Conservation (phyloP, 2,329 filamentous ascomycete genomes). For the Claviceps maximensis region DNA sequence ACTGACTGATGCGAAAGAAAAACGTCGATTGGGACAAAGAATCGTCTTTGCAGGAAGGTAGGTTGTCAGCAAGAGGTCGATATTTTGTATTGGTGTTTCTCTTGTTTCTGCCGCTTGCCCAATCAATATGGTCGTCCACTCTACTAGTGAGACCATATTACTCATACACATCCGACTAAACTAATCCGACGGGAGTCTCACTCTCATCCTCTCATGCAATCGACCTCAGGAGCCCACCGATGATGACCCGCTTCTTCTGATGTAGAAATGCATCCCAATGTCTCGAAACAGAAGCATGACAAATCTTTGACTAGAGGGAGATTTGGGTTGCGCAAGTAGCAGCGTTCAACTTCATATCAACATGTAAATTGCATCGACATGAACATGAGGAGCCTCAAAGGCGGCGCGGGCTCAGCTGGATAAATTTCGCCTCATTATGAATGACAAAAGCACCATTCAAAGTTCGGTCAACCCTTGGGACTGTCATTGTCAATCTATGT, state of each 20-base stretch:
- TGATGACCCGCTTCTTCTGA: not conserved
- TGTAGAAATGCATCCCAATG: not conserved
- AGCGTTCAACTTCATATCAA: not conserved
- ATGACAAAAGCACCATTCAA: not conserved
- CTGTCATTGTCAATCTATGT: not conserved
- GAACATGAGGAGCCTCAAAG: not conserved
- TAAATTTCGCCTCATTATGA: not conserved
- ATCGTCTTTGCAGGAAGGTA: too few relatives aligned
- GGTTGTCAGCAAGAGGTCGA: not conserved
- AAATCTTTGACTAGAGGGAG: not conserved
- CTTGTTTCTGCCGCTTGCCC: too few relatives aligned
- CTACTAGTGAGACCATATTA: not conserved
- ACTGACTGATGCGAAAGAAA: not conserved
- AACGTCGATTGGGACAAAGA: too few relatives aligned
- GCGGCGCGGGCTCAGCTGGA: not conserved
- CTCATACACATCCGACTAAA: not conserved
- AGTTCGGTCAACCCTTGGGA: not conserved
- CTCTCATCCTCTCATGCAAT: not conserved
- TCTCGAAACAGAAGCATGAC: not conserved
- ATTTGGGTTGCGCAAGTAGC: not conserved
- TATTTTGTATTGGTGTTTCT: not conserved
- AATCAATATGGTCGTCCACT: too few relatives aligned
- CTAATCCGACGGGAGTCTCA: not conserved
- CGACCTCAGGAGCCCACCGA: not conserved
- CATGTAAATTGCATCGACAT: not conserved